Evolutionary conservation across 345 rosid species (phyloP).

Genomic region (Eucalyptus marginata): DNA sequence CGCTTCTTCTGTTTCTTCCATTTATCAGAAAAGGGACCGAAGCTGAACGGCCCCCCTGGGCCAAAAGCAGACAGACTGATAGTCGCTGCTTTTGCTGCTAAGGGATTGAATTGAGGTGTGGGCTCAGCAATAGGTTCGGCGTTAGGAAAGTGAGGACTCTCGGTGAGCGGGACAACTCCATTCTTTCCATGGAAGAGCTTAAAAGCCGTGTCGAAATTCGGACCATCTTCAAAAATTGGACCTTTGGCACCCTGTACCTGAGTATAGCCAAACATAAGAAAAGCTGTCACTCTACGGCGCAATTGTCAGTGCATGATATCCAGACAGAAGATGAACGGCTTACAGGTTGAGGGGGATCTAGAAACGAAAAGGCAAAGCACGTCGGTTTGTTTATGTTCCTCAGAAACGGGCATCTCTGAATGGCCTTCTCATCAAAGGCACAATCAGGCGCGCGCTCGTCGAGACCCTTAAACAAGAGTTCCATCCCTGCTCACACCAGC

Average conservation of each 20-base stretch:
- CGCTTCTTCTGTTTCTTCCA: slow-evolving; percentile 58
- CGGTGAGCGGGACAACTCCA: slow-evolving; percentile 72
- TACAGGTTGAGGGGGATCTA: slow-evolving; percentile 36
- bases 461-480: slow-evolving; percentile 18
- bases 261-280: not conserved
- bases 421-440: slow-evolving; percentile 27
- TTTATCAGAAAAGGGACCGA: slow-evolving; percentile 52
- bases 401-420: slow-evolving; percentile 70
- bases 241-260: slow-evolving; percentile 55
- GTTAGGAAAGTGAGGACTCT: slow-evolving; percentile 6
- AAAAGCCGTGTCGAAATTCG: slow-evolving; percentile 57
- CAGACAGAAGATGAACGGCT: not conserved
- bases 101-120: slow-evolving; percentile 55
- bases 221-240: slow-evolving; percentile 90
- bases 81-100: slow-evolving; percentile 57
- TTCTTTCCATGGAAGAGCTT: slow-evolving; percentile 82
- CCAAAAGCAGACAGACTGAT: slow-evolving; percentile 79
- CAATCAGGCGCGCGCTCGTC: slow-evolving; percentile 31
- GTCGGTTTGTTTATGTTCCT: slow-evolving; percentile 76
- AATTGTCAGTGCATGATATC: not conserved
- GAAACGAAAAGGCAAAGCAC: slow-evolving; percentile 46
- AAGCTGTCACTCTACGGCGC: not conserved
- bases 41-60: slow-evolving; percentile 66
- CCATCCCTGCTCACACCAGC: slow-evolving; percentile 9
- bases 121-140: slow-evolving; percentile 14